These are phyloP conservation scores for Microbotryum saponariae DNA, from an alignment of 1,284 basidiomycete species.

Conservation along the genomic window DNA sequence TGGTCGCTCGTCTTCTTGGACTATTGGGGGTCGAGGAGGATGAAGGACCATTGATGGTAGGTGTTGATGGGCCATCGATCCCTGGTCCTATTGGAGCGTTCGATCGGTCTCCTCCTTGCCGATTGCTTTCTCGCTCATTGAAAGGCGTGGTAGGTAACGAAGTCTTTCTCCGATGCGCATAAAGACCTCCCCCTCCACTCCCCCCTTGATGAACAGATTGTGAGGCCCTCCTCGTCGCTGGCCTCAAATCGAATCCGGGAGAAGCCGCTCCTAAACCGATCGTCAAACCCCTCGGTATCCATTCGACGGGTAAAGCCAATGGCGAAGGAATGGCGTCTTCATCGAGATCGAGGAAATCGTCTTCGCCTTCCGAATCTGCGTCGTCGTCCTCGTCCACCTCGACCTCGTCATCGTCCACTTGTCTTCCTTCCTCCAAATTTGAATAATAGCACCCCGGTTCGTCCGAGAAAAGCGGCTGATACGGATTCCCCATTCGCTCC, in stretches of 20 bases:
- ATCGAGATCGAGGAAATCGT: constrained; percentile 7
- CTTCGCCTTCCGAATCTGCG: constrained; percentile 3
- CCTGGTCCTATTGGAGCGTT: no score
- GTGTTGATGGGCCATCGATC: no score
- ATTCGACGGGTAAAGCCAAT: constrained; percentile 20
- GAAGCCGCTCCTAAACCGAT: constrained; percentile 34
- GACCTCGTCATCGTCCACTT: neutral
- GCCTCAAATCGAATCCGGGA: constrained; percentile 36
- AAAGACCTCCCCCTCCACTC: no score
- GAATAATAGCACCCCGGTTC: neutral
- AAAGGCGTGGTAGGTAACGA: no score
- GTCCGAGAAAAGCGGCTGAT: neutral
- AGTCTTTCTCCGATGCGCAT: no score
- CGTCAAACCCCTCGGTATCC: constrained; percentile 32
- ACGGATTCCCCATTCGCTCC: neutral
- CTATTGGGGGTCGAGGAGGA: no score
- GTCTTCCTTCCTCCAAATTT: constrained; percentile 4
- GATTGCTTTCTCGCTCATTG: no score
- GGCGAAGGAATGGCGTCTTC: neutral
- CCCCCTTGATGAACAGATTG: no score
- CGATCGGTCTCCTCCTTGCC: no score
- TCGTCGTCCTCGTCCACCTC: constrained; percentile 11
- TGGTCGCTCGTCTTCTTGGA: no score
- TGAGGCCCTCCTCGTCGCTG: constrained; percentile 3
- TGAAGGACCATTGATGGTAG: no score